Evolutionary conservation across 2,329 filamentous ascomycete species (phyloP).

Genomic region (Grosmannia penicillata): DNA sequence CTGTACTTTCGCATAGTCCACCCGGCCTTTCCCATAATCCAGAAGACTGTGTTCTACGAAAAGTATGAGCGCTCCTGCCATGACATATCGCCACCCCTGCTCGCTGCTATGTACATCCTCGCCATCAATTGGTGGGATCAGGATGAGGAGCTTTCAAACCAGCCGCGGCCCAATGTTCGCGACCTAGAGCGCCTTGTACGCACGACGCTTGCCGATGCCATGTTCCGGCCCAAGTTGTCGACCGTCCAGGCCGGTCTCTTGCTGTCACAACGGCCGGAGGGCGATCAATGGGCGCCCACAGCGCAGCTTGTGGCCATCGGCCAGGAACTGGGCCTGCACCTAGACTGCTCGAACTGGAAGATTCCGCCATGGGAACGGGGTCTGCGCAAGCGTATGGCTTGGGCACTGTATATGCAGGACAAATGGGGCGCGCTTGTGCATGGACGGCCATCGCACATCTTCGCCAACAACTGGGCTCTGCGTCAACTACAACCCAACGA

Average conservation of each 20-base stretch:
- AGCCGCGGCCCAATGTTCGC: conserved; percentile 25
- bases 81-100: conserved; percentile 42
- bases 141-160: conserved; percentile 32
- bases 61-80: conserved; percentile 42
- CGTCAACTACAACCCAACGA: conserved; percentile 48
- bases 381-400: conserved; percentile 44
- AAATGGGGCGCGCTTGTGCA: conserved; percentile 74
- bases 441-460: conserved; percentile 67
- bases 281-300: conserved; percentile 32
- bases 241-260: conserved; percentile 40
- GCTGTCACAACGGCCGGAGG: conserved; percentile 32
- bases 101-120: conserved; percentile 48
- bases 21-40: conserved; percentile 41
- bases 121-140: conserved; percentile 47
- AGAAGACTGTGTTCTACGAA: conserved; percentile 46
- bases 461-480: conserved; percentile 62
- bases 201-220: conserved; percentile 29
- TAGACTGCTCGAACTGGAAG: conserved; percentile 47
- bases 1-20: conserved; percentile 52
- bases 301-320: conserved; percentile 40
- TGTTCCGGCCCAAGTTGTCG: conserved; percentile 37
- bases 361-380: conserved; percentile 50
- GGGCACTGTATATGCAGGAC: conserved; percentile 52
- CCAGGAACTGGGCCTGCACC: conserved; percentile 42
- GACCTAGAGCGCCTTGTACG: conserved; percentile 20